phyloP scores from a whole-genome alignment of 352 stramenopile species.

The Phytophthora crassamura region DNA sequence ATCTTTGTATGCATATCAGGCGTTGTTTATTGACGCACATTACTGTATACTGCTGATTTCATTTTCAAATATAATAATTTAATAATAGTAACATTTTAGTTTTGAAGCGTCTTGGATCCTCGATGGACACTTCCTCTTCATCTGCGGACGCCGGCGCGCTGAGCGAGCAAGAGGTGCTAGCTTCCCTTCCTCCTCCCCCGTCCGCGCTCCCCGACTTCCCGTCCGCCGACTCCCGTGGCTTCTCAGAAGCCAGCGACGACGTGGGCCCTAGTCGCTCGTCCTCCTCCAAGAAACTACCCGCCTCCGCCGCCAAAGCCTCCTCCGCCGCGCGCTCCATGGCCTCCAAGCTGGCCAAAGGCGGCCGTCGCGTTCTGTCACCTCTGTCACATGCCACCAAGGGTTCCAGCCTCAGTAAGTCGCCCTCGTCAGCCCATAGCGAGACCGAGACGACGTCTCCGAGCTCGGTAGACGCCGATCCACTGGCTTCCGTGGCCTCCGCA shows the following conservation, averaged over 20 bases:
- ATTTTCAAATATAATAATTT: too few species aligned
- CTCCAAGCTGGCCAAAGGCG: conserved; percentile 62
- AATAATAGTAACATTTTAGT: too few species aligned
- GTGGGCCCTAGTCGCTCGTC: conserved; percentile 3
- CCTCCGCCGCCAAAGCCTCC: conserved; percentile 43
- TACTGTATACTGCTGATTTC: too few species aligned
- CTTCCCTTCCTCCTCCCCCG: conserved; percentile 35
- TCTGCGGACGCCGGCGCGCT: background rate
- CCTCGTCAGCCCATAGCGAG: conserved; percentile 3
- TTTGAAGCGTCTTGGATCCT: background rate
- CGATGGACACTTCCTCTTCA: conserved; percentile 1
- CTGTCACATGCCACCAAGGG: conserved; percentile 19
- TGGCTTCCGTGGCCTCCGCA: conserved; percentile 29
- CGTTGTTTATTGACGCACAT: too few species aligned
- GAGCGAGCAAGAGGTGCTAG: conserved; percentile 37
- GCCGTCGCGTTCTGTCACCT: conserved; percentile 63
- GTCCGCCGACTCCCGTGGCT: background rate
- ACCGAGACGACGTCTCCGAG: conserved; percentile 9
- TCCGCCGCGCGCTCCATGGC: conserved; percentile 65
- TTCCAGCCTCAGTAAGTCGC: background rate
- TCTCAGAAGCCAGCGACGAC: conserved; percentile 4
- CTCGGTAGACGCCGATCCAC: conserved; percentile 19
- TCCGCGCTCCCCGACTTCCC: conserved; percentile 35
- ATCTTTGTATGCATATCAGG: too few species aligned
- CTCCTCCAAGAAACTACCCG: conserved; percentile 25